These are phyloP conservation scores for Aspergillus costaricaensis DNA, from an alignment of 2,329 filamentous ascomycete species.

Conservation along the genomic window DNA sequence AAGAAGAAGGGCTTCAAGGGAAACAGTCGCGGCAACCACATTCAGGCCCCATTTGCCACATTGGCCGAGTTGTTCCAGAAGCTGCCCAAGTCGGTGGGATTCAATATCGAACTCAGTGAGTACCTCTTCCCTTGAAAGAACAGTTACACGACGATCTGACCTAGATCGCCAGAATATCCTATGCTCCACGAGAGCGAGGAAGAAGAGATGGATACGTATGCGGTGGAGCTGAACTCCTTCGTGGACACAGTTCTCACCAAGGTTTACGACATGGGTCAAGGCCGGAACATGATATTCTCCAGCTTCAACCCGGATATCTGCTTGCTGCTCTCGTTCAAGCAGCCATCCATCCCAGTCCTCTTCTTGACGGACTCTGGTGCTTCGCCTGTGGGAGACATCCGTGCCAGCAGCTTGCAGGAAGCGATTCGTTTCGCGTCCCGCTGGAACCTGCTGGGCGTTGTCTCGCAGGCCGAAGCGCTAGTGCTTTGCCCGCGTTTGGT, in stretches of 20 bases:
- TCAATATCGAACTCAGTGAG: conserved; percentile 93
- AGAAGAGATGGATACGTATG: conserved; percentile 95
- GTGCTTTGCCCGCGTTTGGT: conserved; percentile 88
- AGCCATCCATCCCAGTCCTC: conserved; percentile 91
- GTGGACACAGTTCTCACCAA: conserved; percentile 88
- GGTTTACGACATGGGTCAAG: conserved; percentile 81
- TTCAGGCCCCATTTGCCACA: conserved; percentile 93
- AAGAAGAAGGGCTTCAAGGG: conserved; percentile 95
- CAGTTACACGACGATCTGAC: conserved; percentile 32
- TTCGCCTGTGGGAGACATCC: conserved; percentile 79
- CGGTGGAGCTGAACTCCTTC: conserved; percentile 93
- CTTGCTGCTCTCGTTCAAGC: conserved; percentile 90
- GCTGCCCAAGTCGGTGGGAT: conserved; percentile 78
- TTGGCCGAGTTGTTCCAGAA: conserved; percentile 89
- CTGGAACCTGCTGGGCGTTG: conserved; percentile 93
- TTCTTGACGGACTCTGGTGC: conserved; percentile 90
- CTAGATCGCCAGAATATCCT: conserved; percentile 68
- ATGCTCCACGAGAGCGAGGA: conserved; percentile 96
- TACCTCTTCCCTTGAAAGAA: conserved; percentile 25
- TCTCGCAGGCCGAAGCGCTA: conserved; percentile 83
- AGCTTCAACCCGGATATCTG: conserved; percentile 98
- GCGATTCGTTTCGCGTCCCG: conserved; percentile 90
- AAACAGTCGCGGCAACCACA: conserved; percentile 90
- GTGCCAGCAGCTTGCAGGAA: conserved; percentile 89
- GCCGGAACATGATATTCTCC: conserved; percentile 93